These are phyloP conservation scores for Torulaspora franciscae DNA, from an alignment of 805 yeast species.

Conservation along the genomic window DNA sequence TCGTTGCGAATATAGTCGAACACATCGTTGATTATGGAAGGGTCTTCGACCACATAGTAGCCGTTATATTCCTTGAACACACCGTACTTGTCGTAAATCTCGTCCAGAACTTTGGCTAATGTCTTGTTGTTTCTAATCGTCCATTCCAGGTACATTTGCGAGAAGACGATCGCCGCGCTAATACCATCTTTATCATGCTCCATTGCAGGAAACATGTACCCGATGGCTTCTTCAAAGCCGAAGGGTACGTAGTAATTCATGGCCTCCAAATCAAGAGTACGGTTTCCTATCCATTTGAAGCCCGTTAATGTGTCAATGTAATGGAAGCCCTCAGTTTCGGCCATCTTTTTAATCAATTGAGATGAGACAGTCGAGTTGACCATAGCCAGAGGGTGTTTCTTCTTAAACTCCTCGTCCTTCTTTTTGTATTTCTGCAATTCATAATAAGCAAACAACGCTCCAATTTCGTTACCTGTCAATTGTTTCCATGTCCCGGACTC, in stretches of 20 bases:
- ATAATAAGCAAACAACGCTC: slow-evolving; percentile 73
- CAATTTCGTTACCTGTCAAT: slow-evolving; percentile 87
- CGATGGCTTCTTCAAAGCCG: slow-evolving; percentile 94
- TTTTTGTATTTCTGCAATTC: slow-evolving; percentile 38
- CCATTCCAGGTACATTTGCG: slow-evolving; percentile 63
- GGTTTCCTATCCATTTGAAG: slow-evolving; percentile 95
- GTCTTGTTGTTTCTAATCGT: slow-evolving; percentile 37
- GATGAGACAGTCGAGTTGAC: slow-evolving; percentile 91
- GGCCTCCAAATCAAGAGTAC: slow-evolving; percentile 64
- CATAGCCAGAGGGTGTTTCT: slow-evolving; percentile 44
- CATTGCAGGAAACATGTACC: slow-evolving; percentile 79
- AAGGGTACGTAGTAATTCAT: slow-evolving; percentile 72
- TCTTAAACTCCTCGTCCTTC: slow-evolving; percentile 26
- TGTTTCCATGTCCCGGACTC: slow-evolving; percentile 57
- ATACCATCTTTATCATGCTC: slow-evolving; percentile 89
- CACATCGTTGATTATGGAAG: slow-evolving; percentile 46
- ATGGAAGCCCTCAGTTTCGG: slow-evolving; percentile 52
- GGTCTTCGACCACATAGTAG: slow-evolving; percentile 63
- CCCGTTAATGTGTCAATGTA: slow-evolving; percentile 87
- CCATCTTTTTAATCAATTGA: slow-evolving; percentile 68
- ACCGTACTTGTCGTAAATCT: slow-evolving; percentile 65
- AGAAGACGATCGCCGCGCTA: slow-evolving; percentile 68
- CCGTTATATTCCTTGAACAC: slow-evolving; percentile 83
- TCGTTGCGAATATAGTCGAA: slow-evolving; percentile 50
- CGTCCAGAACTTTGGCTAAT: slow-evolving; percentile 46